Evolutionary conservation across 768 basidiomycete genomes (phyloP), one percentile per base, ranked within the genome.

Genomic region (Hygrophorus russula): DNA sequence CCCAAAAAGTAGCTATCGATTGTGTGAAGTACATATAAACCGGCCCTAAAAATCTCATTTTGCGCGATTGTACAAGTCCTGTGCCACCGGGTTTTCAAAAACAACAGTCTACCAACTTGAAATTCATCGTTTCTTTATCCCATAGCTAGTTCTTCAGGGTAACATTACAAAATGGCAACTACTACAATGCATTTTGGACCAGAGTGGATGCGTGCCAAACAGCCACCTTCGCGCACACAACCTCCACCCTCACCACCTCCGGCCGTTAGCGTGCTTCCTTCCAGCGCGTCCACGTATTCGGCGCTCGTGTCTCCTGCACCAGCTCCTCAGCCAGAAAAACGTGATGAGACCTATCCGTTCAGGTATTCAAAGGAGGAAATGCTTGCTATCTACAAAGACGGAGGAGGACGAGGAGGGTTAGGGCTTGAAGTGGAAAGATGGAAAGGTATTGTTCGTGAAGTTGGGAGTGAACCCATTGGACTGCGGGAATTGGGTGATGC

Each of bases 121-220:
- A 18, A 43, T 20, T 27, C 42, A 32, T 29, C 32, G 14, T 15
- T 17, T 32, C 11, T 27, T 41, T n/a, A n/a, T n/a, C 29, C 20
- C 20, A 24, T 40, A 35, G 18, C 31, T 38, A 45, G 1, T n/a
- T 5, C 34, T n/a, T 29, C 37, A n/a, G 4, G 8, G 36, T 28
- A 41, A 5, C 14, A 14, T 20, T n/a, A 33, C 39, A 52, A 47
- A 58, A 74, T 74, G 73, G 68, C 73, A 48, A 65, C 70, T 48
- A 67, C 83, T 49, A 80, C 84, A 9, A 83, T 90, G 78, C 87
- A 89, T 60, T 90, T 90, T 69, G 87, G 85, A 56, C 87, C 87
- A 37, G 87, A 90, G 65, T 90, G 87, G 87, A 89, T 90, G 87
- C 78, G 87, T 55, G 74, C 79, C 51, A 88, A 88, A 66, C 76